phyloP scores from a whole-genome alignment of 225 moss, liverwort and hornwort genomes.

The Sphagnum tenellum region DNA sequence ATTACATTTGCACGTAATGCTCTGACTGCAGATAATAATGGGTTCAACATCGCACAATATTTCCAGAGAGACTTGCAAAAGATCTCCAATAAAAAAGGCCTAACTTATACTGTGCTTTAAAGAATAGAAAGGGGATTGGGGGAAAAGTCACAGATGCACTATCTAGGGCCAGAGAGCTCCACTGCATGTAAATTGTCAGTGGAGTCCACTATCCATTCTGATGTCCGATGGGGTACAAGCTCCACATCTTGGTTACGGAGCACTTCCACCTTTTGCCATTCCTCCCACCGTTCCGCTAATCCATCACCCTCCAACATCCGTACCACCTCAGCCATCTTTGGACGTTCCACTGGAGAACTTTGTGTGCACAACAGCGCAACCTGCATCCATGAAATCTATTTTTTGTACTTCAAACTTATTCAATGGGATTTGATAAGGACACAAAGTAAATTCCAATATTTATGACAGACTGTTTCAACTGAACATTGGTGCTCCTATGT shows the following conservation, averaged over 20 bases:
- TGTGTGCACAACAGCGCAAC: conserved; percentile 54
- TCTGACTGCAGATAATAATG: no score
- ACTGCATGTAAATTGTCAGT: conserved; percentile 58
- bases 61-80: no score
- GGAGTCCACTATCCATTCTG: conserved; percentile 55
- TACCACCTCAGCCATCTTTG: conserved; percentile 58
- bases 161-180: conserved; percentile 53
- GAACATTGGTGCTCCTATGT: no score
- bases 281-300: conserved; percentile 52
- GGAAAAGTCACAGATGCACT: conserved; percentile 7
- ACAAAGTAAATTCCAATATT: no score
- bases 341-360: conserved; percentile 49
- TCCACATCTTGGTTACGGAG: conserved; percentile 58
- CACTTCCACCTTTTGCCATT: conserved; percentile 60
- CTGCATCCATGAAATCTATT: conserved; percentile 1
- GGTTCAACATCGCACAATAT: no score
- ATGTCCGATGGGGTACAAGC: conserved; percentile 39
- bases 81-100: no score
- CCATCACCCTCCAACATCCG: conserved; percentile 56
- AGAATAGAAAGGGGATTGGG: no score
- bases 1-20: no score
- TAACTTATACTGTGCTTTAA: no score
- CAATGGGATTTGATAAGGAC: no score
- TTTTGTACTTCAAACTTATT: no score
- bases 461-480: no score